A percentile compares a stretch with the other conserved stretches of the same genome.
phyloP scores from a whole-genome alignment of 306 rosid species.

The Fragaria vesca region DNA sequence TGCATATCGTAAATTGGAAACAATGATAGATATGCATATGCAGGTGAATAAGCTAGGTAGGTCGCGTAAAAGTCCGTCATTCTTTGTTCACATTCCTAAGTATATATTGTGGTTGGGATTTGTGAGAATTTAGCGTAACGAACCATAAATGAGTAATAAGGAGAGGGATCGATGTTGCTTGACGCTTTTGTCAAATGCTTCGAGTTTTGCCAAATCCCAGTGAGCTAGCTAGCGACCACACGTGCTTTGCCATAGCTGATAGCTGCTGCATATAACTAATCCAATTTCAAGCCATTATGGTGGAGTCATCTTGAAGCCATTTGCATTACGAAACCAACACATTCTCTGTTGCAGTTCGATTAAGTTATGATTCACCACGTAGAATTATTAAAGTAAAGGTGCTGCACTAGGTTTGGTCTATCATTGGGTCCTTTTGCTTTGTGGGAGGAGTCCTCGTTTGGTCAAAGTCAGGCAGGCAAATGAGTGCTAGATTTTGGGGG shows the following conservation, averaged over 20 bases:
- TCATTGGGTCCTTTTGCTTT: neutral
- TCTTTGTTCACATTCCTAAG: constrained; percentile 19
- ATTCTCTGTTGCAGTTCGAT: neutral
- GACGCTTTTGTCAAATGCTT: constrained; percentile 46
- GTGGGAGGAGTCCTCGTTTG: neutral
- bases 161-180: constrained; percentile 61
- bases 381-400: neutral
- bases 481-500: neutral
- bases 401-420: neutral
- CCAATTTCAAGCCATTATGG: neutral
- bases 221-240: constrained; percentile 4
- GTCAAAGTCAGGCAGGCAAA: neutral
- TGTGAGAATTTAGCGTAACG: constrained; percentile 96
- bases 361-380: neutral
- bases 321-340: neutral
- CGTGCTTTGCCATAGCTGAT: neutral
- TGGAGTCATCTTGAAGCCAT: constrained; percentile 2
- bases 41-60: neutral
- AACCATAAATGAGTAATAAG: constrained; percentile 57
- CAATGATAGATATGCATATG: constrained; percentile 3
- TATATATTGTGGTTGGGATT: constrained; percentile 45
- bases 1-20: neutral
- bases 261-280: neutral
- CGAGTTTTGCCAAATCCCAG: constrained; percentile 3
- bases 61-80: constrained; percentile 47